Evolutionary conservation across 2,329 filamentous ascomycete genomes (phyloP), one percentile per base, ranked within the genome.

Genomic region (Colletotrichum spaethianum): DNA sequence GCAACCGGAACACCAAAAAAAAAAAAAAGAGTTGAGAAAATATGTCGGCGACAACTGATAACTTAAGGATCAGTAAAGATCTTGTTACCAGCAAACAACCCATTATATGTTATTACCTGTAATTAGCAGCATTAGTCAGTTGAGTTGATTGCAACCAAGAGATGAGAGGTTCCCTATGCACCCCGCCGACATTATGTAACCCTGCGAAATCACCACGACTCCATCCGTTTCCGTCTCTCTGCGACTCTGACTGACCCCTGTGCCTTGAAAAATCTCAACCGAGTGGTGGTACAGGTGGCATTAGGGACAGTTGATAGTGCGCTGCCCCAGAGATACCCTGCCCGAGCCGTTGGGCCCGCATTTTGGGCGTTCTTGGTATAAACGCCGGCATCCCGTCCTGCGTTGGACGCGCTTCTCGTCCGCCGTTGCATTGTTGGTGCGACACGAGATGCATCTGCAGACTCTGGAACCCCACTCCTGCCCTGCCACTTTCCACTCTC

Each of bases 321-420:
- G 59, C 42, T 63, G 59, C 44, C 59, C 69, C 65, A 72, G 69
- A 72, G 38, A 60, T 62, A 42, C 69, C 65, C 69, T 69, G 69
- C 60, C 44, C 56, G 18, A 72, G 53, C 52, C 23, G 52, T 46
- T 31, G 59, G 65, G 69, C 62, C 69, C 69, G 69, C 69, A 63
- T 38, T 69, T 59, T 56, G 53, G 33, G 69, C 59, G 23, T 69
- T 72, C 69, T 63, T 72, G 69, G 69, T 72, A 69, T 72, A 72
- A 72, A 72, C 69, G 65, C 69, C 65, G 69, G 53, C 46, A 63
- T 68, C 69, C 69, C 68, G 33, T 71, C 64, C 63, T 70, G 57
- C 48, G 65, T 62, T 56, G 57, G 59, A 52, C 33, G 65, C 67
- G 59, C 20, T 63, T 69, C 52, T 44, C 44, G n/a, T 72, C 40